Percentiles rank a stretch among this genome's conserved stretches.
Evolutionary conservation across 1,139 yeast genomes (phyloP).

Genomic region (Yamadazyma epiphylla): DNA sequence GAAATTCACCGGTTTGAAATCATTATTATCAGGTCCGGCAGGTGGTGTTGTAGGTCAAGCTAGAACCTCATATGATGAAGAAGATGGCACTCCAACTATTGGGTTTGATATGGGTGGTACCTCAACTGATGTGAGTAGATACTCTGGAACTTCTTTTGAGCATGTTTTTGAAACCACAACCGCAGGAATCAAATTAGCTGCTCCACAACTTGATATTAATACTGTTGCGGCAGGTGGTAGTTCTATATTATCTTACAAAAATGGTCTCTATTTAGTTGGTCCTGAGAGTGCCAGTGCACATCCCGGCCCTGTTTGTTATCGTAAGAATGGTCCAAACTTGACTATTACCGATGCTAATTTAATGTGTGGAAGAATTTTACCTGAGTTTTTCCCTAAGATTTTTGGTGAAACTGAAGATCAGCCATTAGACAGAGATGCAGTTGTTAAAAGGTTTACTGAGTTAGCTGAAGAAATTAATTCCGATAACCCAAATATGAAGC

Average conservation of each 20-base stretch:
- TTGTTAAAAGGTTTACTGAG: constrained; percentile 31
- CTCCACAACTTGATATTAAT: constrained; percentile 55
- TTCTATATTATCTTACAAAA: constrained; percentile 44
- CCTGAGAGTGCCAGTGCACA: constrained; percentile 57
- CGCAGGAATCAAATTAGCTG: constrained; percentile 53
- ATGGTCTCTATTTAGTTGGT: constrained; percentile 51
- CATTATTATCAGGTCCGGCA: constrained; percentile 55
- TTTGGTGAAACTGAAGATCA: constrained; percentile 51
- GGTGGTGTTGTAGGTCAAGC: constrained; percentile 61
- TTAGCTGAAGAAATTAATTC: constrained; percentile 39
- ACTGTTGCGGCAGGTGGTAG: constrained; percentile 66
- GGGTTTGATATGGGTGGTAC: constrained; percentile 65
- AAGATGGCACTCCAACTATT: constrained; percentile 30
- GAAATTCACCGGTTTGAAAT: constrained; percentile 47
- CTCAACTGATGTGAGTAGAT: constrained; percentile 52
- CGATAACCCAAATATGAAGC: constrained; percentile 24
- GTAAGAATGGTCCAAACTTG: constrained; percentile 44
- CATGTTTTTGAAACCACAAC: constrained; percentile 52
- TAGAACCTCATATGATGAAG: constrained; percentile 40
- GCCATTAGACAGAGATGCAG: constrained; percentile 42
- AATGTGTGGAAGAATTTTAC: constrained; percentile 46
- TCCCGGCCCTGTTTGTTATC: constrained; percentile 58
- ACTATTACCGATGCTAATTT: constrained; percentile 58
- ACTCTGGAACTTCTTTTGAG: constrained; percentile 35
- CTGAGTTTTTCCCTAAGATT: constrained; percentile 49